Evolutionary conservation across 306 rosid genomes (phyloP), one percentile per base, ranked within the genome.

Genomic region (Quercus engelmannii): DNA sequence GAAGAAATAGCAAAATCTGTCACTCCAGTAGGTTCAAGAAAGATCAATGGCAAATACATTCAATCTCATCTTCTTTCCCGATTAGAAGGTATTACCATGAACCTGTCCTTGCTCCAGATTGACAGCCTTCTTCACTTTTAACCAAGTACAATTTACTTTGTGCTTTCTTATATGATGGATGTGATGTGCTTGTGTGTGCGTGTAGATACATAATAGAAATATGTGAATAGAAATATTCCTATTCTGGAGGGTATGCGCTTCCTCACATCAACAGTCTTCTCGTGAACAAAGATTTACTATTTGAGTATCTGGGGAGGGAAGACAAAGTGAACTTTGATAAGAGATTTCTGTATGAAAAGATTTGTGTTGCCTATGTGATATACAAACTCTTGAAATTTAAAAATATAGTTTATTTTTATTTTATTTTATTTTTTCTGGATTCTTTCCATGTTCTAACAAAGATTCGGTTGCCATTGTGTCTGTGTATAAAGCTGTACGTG

Each of bases 41-140:
- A 93, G 91, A 93, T 93, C 83, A 88, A 91, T 59, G 99, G 99
- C 76, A 95, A 90, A 84, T 95, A 91, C 84, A 88, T 95, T 78
- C 99, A 90, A 68, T 93, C 92, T 84, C 94, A 93, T 89, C 92
- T 95, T 82, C 88, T 91, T 79, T 83, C 91, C 41, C 87, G 93
- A 71, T 79, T 95, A 78, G 85, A 89, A 89, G 98, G 99, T 93
- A 90, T 51, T 75, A 33, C 72, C 78, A 38, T 38, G 59, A 75
- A 78, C 23, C 70, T 58, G 20, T 78, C 71, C 25, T 52, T 77
- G 33, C 67, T 43, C 77, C 33, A 18, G 28, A 19, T 56, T 43
- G 54, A 75, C 56, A 31, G 43, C n/a, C 41, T 69, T 80, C 55
- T 30, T 46, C 35, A 0, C 19, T 54, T 21, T 28, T 17, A 65